Evolutionary conservation across 192 early-diverging fungal genomes (phyloP), one percentile per base, ranked within the genome.

Genomic region (Coemansia sp.): DNA sequence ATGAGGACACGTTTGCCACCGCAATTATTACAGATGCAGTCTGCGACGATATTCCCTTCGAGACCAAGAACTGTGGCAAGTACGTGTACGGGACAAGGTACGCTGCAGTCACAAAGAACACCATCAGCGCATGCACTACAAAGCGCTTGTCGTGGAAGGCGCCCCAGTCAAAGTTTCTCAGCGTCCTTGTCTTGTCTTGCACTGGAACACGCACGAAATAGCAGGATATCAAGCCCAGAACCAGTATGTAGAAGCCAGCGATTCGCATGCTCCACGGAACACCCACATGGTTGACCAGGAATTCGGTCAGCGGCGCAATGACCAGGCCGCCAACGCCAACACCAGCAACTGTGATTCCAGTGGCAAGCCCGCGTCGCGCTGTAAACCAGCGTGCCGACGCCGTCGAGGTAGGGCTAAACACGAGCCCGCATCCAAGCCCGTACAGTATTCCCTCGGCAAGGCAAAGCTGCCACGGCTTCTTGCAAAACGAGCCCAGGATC

Each of bases 311-410:
- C 1, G 88, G 88, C 0, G 84, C 83, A 42, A 90, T 55, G 22
- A 80, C 72, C 5, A 89, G 66, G 5, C 87, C 88, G 23, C 88
- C 88, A 19, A 85, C 69, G 10, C 88, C 88, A 5, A 86, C 84
- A 1, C 88, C 88, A 2, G 85, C 78, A 1, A 90, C 86, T 1
- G 87, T 83, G 30, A 89, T 69, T 0, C 88, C 88, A 15, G 84
- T 88, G 0, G 85, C 88, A 17, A 90, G 55, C 0, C 83, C 83
- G 23, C 88, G 82, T 17, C 70, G 65, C 28, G 66, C 76, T 22
- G 65, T 78, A 59, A 88, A 90, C 85, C 84, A 90, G 53, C 87
- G 82, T 2, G 85, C 78, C 2, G 88, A 86, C 13, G 86, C 66
- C 3, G 82, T 79, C 5, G 87, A 75, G 13, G 82, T 82, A 5